Evolutionary conservation across 495 filamentous ascomycete genomes (phyloP).

Genomic region (Jackrogersella multiformis): DNA sequence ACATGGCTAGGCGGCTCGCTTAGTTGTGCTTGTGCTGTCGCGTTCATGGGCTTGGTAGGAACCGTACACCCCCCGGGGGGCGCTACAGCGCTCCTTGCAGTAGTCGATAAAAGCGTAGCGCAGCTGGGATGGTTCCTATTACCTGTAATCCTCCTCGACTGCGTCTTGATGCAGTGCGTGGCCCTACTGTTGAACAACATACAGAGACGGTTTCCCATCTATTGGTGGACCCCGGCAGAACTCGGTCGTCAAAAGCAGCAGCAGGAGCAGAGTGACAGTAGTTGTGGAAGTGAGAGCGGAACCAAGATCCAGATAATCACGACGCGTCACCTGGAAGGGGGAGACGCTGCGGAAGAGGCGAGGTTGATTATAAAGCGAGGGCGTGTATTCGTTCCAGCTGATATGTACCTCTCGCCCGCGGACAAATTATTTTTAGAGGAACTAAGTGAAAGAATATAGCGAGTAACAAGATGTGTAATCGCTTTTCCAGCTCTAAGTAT

Average conservation of each 20-base stretch:
- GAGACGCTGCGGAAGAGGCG: conserved; percentile 27
- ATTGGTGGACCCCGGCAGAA: conserved; percentile 74
- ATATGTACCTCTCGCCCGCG: conserved; percentile 51
- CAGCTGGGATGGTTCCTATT: conserved; percentile 78
- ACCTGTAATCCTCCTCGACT: conserved; percentile 71
- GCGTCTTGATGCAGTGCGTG: conserved; percentile 68
- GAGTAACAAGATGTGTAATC: background rate
- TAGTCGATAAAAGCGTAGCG: conserved; percentile 64
- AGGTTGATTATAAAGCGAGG: conserved; percentile 46
- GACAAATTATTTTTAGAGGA: conserved; percentile 54
- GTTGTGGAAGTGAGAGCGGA: conserved; percentile 21
- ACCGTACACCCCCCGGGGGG: conserved; percentile 90
- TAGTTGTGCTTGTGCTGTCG: conserved; percentile 72
- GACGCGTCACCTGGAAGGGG: conserved; percentile 25
- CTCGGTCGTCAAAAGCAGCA: conserved; percentile 41
- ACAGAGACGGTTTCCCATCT: conserved; percentile 76
- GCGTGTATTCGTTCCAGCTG: conserved; percentile 47
- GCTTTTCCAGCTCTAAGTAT: background rate
- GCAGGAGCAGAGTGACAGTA: conserved; percentile 11
- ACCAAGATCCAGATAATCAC: conserved; percentile 21
- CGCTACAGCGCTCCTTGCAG: conserved; percentile 83
- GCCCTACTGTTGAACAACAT: conserved; percentile 81
- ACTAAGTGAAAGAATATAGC: conserved; percentile 47
- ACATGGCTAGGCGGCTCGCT: conserved; percentile 76
- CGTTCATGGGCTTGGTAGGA: conserved; percentile 77